phyloP scores from a whole-genome alignment of 2,329 filamentous ascomycete species.

The Botrytis fabae region DNA sequence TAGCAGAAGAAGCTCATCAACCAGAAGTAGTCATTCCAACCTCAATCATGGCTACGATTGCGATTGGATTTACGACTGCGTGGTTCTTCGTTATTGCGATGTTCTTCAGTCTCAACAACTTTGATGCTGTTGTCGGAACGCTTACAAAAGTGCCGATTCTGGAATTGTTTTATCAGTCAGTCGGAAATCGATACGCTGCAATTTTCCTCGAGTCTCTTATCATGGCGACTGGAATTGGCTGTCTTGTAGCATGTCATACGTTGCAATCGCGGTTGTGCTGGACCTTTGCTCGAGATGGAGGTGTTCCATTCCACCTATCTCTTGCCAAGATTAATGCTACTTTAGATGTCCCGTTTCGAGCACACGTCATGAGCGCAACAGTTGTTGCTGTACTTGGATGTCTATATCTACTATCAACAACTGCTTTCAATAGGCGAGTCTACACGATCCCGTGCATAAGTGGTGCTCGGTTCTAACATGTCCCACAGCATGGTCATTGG shows the following conservation, averaged over 20 bases:
- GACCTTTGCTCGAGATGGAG: slow-evolving; percentile 24
- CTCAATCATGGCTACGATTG: slow-evolving; percentile 19
- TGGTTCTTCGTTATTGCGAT: slow-evolving; percentile 22
- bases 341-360: slow-evolving; percentile 22
- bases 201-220: slow-evolving; percentile 18
- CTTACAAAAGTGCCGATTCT: slow-evolving; percentile 16
- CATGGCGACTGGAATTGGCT: slow-evolving; percentile 17
- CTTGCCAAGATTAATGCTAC: slow-evolving; percentile 16
- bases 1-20: slow-evolving; percentile 23
- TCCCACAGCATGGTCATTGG: slow-evolving; percentile 19
- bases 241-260: slow-evolving; percentile 17
- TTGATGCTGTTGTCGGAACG: slow-evolving; percentile 19
- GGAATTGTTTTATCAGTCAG: slow-evolving; percentile 15
- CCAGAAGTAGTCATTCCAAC: slow-evolving; percentile 21
- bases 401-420: slow-evolving; percentile 19
- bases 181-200: slow-evolving; percentile 12
- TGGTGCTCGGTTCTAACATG: neutral
- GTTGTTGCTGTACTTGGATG: slow-evolving; percentile 17
- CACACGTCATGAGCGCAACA: slow-evolving; percentile 18
- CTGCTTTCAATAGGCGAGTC: slow-evolving; percentile 21
- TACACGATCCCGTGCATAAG: neutral
- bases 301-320: slow-evolving; percentile 14
- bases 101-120: slow-evolving; percentile 22
- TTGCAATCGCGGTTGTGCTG: slow-evolving; percentile 23
- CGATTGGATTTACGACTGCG: slow-evolving; percentile 19